Conservation (phyloP, 345 rosid genomes). For the Capsella bursapastoris region DNA sequence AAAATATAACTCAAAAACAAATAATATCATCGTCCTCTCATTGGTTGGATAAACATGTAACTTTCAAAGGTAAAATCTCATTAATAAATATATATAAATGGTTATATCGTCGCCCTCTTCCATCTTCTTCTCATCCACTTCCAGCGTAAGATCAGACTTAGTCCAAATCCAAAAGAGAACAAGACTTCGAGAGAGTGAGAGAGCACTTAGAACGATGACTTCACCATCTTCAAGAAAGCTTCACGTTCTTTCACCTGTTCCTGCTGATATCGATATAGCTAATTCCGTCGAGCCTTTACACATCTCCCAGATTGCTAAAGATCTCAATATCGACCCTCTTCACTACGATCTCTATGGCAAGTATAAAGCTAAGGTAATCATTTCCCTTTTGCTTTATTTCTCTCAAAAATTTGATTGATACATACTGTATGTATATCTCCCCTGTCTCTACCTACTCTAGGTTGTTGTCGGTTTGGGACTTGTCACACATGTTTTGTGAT, state of each 20-base stretch:
- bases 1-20: too few relatives aligned
- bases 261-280: conserved; percentile 94
- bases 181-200: not conserved
- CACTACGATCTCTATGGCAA: conserved; percentile 96
- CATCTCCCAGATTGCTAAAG: conserved; percentile 82
- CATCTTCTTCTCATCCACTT: not conserved
- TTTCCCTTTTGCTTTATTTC: not conserved
- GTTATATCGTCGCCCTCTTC: conserved; percentile 16
- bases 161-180: not conserved
- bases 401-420: not conserved
- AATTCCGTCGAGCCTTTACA: conserved; percentile 88
- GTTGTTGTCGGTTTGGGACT: conserved; percentile 10
- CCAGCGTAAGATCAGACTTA: not conserved
- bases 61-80: too few relatives aligned
- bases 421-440: not conserved
- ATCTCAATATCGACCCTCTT: conserved; percentile 64
- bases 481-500: conserved; percentile 5
- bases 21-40: too few relatives aligned
- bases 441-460: conserved; percentile 12
- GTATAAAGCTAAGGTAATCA: conserved; percentile 89
- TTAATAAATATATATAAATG: too few relatives aligned
- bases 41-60: too few relatives aligned
- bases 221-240: conserved; percentile 63
- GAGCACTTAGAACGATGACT: conserved; percentile 48
- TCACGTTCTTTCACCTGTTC: conserved; percentile 83